Percentiles rank a stretch among this genome's conserved stretches.
Evolutionary conservation across 176 grass and related monocot genomes (phyloP).

Genomic region (Ampelocalamus luodianensis): DNA sequence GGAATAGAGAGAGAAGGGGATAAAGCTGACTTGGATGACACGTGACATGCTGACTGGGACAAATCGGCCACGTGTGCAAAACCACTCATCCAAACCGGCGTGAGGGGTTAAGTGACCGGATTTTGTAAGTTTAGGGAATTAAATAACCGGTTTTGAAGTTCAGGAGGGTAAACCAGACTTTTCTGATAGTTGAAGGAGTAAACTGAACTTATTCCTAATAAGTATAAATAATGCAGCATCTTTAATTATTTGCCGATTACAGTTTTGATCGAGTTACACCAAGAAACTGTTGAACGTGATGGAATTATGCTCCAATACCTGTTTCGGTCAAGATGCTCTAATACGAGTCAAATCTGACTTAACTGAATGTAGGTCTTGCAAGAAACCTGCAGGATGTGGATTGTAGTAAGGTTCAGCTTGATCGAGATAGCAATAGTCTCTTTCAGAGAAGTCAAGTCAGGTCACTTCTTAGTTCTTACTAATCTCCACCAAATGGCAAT

Average conservation of each 20-base stretch:
- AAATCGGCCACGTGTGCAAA: no score
- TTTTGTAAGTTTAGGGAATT: no score
- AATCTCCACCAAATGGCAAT: not conserved
- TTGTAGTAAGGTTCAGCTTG: not conserved
- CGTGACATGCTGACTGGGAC: no score
- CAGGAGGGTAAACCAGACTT: no score
- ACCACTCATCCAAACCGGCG: no score
- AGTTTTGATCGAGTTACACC: not conserved
- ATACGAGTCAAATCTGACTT: not conserved
- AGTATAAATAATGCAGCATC: no score
- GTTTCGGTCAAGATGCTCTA: not conserved
- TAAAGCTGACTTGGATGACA: no score
- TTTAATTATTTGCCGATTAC: not conserved
- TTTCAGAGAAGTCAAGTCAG: not conserved
- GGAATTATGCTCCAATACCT: not conserved
- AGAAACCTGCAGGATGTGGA: conserved; percentile 17
- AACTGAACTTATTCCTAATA: no score
- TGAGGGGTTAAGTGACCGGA: no score
- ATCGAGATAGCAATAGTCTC: not conserved
- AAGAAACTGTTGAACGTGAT: not conserved
- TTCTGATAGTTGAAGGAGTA: no score
- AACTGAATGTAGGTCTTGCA: conserved; percentile 9
- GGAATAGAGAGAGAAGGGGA: no score
- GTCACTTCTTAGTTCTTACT: not conserved
- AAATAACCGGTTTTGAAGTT: no score